Evolutionary conservation across 495 filamentous ascomycete species (phyloP).

Genomic region (Aspergillus ellipticus): DNA sequence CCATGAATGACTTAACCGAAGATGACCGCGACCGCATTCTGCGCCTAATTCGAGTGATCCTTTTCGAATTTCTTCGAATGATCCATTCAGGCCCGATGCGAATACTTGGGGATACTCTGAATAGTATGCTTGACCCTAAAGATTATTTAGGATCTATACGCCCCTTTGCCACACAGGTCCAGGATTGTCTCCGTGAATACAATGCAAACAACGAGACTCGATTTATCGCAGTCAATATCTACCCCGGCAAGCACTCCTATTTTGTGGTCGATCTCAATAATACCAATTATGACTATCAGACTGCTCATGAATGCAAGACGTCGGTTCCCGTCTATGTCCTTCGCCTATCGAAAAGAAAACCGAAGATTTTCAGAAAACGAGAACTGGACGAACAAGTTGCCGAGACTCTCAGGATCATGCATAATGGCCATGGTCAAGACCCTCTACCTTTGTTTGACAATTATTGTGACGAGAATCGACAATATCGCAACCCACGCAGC

Average conservation of each 20-base stretch:
- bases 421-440: slow-evolving; percentile 10
- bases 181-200: background rate
- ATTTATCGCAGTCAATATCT: background rate
- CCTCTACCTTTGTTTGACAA: slow-evolving; percentile 9
- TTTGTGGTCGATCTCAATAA: slow-evolving; percentile 19
- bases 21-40: background rate
- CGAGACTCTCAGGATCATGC: background rate
- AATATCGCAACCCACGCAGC: slow-evolving; percentile 5
- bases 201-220: background rate
- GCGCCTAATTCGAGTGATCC: background rate
- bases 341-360: slow-evolving; percentile 10
- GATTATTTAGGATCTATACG: background rate
- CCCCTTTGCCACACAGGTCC: background rate
- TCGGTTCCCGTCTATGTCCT: slow-evolving; percentile 15
- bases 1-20: background rate
- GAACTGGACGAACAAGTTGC: slow-evolving; percentile 1
- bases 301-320: slow-evolving; percentile 9
- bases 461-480: slow-evolving; percentile 3
- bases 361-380: background rate
- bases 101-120: background rate
- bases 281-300: slow-evolving; percentile 16
- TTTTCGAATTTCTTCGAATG: background rate
- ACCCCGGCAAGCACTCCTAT: slow-evolving; percentile 5
- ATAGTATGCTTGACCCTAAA: background rate
- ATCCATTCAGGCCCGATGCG: background rate